Conservation (phyloP, 768 basidiomycete species). For the Sarcomyxa edulis region DNA sequence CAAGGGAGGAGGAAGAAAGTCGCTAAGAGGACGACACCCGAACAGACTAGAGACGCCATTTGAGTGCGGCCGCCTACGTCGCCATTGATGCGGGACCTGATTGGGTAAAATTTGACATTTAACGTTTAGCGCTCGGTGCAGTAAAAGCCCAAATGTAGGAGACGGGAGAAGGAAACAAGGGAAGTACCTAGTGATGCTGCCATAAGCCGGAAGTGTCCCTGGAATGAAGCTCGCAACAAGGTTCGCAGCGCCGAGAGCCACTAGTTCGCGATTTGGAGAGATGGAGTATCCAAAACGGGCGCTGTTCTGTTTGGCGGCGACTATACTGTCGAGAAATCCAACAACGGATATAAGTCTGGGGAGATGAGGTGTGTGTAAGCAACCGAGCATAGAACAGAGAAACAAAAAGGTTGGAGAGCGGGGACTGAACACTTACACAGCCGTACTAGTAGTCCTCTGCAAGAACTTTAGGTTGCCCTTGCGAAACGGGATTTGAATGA, state of each 20-base stretch:
- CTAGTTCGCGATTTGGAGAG: slow-evolving; percentile 91
- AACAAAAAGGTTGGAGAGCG: neutral
- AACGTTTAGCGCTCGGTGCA: too few species aligned
- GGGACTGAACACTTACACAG: slow-evolving; percentile 47
- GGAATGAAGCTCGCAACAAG: slow-evolving; percentile 75
- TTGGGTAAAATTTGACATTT: too few species aligned
- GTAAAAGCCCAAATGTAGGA: too few species aligned
- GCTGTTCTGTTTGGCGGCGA: slow-evolving; percentile 90
- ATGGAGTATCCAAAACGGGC: slow-evolving; percentile 83
- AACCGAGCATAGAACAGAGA: too few species aligned
- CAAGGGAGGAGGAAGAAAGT: slow-evolving; percentile 88
- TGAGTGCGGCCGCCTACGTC: slow-evolving; percentile 87
- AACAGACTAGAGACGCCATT: slow-evolving; percentile 80
- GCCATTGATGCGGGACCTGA: slow-evolving; percentile 80
- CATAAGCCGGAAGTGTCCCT: slow-evolving; percentile 88
- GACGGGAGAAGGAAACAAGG: too few species aligned
- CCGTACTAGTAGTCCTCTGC: slow-evolving; percentile 77
- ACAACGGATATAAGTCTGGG: slow-evolving; percentile 70
- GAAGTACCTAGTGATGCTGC: slow-evolving; percentile 81
- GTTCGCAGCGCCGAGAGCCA: slow-evolving; percentile 86
- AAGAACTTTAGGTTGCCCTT: slow-evolving; percentile 57
- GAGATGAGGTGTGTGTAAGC: slow-evolving; percentile 2
- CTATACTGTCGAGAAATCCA: slow-evolving; percentile 93
- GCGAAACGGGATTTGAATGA: slow-evolving; percentile 72
- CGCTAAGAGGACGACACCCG: slow-evolving; percentile 67